Evolutionary conservation across 768 basidiomycete genomes (phyloP), one percentile per base, ranked within the genome.

Genomic region (Boletus sp.): DNA sequence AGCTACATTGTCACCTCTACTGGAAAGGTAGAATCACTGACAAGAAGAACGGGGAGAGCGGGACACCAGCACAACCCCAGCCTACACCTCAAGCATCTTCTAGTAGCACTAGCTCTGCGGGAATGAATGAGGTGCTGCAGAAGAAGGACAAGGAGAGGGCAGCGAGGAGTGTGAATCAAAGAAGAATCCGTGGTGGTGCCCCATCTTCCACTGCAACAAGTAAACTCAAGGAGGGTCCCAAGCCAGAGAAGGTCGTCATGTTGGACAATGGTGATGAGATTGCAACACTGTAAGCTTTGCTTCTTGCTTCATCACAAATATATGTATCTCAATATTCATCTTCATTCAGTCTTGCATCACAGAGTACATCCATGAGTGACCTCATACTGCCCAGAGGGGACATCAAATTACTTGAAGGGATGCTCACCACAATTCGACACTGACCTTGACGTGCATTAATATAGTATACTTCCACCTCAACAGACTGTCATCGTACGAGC

Each of bases 401-500:
- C 47, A 20, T 65, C 10, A 61, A 55, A 32, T 48, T 73, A 5
- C 61, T 71, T 2, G 62, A 69, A 55, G 60, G 50, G 14, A 65
- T 71, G 2, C 56, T 71, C 18, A 57, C 65, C 4, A 71, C 69
- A 73, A 17, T 65, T 82, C 14, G 77, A 77, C 40, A 71, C 73
- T 9, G 86, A 88, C 48, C 94, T 91, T 60, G 87, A 95, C 63
- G 75, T 80, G 15, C 77, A n/a, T n/a, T n/a, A 84, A 61, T 98
- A 92, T 60, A 94, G 95, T 0, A 69, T 99, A 14, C 71, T 98
- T 33, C 67, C 80, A 4, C 85, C 90, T 0, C 86, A 89, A 63
- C 83, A 97, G 63, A 87, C 89, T 0, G 85, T 98, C 20, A 71
- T 98, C 41, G 82, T 99, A 32, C 83, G 95, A 3, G 82, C 91